Conservation (phyloP, 2,329 filamentous ascomycete genomes). For the Huntiella abstrusa region DNA sequence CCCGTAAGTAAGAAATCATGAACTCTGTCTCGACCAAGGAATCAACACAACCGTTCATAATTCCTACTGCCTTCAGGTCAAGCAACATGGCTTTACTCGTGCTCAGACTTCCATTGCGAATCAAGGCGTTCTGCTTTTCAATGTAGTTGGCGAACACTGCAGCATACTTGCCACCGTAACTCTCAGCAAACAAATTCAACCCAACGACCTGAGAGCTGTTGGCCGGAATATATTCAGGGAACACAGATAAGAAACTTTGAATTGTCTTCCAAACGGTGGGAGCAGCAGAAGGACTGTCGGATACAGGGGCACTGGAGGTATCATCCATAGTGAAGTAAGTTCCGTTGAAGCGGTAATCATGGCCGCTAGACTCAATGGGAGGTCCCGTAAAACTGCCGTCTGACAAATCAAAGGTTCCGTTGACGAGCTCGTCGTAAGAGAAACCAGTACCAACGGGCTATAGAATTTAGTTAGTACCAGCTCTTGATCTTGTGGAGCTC, state of each 20-base stretch:
- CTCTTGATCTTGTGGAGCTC: conserved; percentile 14
- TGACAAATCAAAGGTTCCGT: conserved; percentile 36
- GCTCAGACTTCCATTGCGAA: conserved; percentile 16
- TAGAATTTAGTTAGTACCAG: conserved; percentile 17
- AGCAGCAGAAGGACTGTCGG: conserved; percentile 38
- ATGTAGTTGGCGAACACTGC: conserved; percentile 41
- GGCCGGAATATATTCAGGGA: conserved; percentile 36
- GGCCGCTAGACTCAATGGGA: conserved; percentile 22
- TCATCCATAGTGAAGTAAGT: background rate
- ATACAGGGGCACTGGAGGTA: conserved; percentile 23
- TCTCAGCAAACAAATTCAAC: conserved; percentile 48
- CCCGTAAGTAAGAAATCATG: conserved; percentile 37
- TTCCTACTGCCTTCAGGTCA: conserved; percentile 41
- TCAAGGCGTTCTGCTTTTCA: conserved; percentile 41
- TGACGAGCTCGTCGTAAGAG: conserved; percentile 44
- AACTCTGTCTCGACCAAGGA: conserved; percentile 38
- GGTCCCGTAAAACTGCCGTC: conserved; percentile 17
- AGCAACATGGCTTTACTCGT: conserved; percentile 29
- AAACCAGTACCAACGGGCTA: conserved; percentile 49
- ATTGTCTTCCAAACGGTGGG: conserved; percentile 45
- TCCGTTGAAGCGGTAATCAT: conserved; percentile 13
- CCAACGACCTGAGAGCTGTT: conserved; percentile 22
- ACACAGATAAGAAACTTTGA: conserved; percentile 38
- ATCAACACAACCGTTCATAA: conserved; percentile 55
- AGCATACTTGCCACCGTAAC: conserved; percentile 52